Conservation (phyloP, 2,329 filamentous ascomycete genomes). For the Xylaria sp. region DNA sequence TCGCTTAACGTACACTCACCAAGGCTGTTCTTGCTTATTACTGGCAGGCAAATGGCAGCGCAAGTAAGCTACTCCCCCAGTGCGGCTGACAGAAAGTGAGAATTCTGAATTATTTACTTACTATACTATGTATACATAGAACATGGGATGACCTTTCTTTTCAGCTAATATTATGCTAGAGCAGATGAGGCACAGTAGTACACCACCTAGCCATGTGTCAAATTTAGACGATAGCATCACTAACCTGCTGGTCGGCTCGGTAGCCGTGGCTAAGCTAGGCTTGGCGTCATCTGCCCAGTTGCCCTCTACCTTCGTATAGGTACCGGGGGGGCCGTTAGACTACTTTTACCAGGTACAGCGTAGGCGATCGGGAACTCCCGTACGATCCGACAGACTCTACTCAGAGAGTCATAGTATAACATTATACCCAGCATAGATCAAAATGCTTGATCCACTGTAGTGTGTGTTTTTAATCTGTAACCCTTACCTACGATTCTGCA, state of each 20-base stretch:
- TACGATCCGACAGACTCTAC: constrained; percentile 19
- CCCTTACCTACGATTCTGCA: constrained; percentile 2
- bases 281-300: constrained; percentile 30
- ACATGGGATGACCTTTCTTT: constrained; percentile 1
- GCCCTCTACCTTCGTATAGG: constrained; percentile 1
- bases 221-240: constrained; percentile 21
- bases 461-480: constrained; percentile 6
- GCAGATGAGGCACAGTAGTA: constrained; percentile 4
- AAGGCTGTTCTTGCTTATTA: constrained; percentile 6
- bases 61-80: constrained; percentile 9
- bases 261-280: constrained; percentile 27
- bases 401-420: constrained; percentile 3
- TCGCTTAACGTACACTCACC: constrained; percentile 1
- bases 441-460: constrained; percentile 15
- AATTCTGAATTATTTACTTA: constrained; percentile 18
- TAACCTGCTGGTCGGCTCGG: constrained; percentile 7
- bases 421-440: background rate
- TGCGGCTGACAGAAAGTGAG: constrained; percentile 22
- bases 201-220: constrained; percentile 5
- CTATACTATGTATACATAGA: background rate
- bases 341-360: constrained; percentile 2
- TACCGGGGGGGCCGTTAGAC: background rate
- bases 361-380: constrained; percentile 32
- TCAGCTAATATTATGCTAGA: constrained; percentile 22
- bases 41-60: background rate